phyloP scores from a whole-genome alignment of 352 stramenopile genomes.

The Globisporangium emineosum region DNA sequence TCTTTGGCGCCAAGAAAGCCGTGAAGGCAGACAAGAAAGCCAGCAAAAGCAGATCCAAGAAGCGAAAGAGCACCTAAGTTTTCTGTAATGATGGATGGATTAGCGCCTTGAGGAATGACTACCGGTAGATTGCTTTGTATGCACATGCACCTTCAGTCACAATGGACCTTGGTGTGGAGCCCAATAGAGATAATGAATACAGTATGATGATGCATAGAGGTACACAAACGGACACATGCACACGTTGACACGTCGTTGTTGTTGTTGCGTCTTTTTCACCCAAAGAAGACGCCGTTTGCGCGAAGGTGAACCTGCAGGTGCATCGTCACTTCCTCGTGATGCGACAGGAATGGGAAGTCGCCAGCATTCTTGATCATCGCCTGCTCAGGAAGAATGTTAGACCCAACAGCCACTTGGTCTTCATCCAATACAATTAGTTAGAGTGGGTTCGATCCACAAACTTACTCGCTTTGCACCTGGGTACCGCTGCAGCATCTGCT shows the following conservation, averaged over 20 bases:
- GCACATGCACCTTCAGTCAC: background rate
- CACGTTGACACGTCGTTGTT: background rate
- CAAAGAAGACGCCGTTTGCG: constrained; percentile 45
- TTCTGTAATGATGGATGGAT: background rate
- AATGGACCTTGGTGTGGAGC: background rate
- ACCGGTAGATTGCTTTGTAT: background rate
- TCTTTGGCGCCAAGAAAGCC: constrained; percentile 34
- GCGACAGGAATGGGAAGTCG: constrained; percentile 72
- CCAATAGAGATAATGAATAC: constrained; percentile 15
- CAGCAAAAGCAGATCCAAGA: constrained; percentile 25
- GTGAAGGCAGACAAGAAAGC: constrained; percentile 22
- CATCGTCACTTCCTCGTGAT: constrained; percentile 73
- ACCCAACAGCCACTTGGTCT: too few species aligned
- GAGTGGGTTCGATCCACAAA: background rate
- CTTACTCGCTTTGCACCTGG: constrained; percentile 49
- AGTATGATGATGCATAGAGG: constrained; percentile 10
- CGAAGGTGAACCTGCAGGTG: constrained; percentile 73
- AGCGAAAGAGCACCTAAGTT: constrained; percentile 31
- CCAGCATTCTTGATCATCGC: constrained; percentile 64
- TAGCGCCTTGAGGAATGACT: background rate
- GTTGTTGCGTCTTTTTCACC: constrained; percentile 15
- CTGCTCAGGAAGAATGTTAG: constrained; percentile 20
- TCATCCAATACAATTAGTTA: background rate
- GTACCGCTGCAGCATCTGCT: constrained; percentile 44
- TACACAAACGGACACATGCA: background rate